phyloP scores from a whole-genome alignment of 805 yeast genomes.

The Barnettozyma sucrosica region DNA sequence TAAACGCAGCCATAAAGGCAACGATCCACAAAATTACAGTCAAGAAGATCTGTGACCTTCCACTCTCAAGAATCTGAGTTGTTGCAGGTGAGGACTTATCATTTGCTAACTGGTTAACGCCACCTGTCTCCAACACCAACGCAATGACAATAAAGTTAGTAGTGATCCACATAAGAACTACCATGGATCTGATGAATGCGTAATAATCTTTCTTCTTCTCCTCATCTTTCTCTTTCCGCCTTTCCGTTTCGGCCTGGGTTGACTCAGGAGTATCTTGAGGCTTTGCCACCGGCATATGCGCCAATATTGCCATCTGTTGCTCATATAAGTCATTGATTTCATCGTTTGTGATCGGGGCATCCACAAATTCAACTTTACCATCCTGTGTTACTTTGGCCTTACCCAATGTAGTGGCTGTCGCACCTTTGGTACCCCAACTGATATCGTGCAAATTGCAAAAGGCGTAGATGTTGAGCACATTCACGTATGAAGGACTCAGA shows the following conservation, averaged over 20 bases:
- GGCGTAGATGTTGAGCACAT: conserved; percentile 88
- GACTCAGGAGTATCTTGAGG: conserved; percentile 26
- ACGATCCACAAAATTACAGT: conserved; percentile 89
- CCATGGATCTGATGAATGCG: conserved; percentile 84
- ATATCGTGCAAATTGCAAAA: conserved; percentile 95
- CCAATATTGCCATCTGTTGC: conserved; percentile 55
- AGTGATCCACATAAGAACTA: conserved; percentile 85
- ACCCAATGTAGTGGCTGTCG: conserved; percentile 69
- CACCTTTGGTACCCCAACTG: conserved; percentile 97
- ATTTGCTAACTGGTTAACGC: conserved; percentile 42
- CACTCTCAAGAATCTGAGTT: conserved; percentile 9
- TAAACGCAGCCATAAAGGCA: conserved; percentile 79
- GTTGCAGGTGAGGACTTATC: conserved; percentile 7
- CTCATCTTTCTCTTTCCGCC: conserved; percentile 31
- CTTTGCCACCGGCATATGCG: conserved; percentile 28
- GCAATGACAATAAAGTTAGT: conserved; percentile 80
- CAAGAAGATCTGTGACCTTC: conserved; percentile 59
- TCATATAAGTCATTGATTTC: conserved; percentile 75
- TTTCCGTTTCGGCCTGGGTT: conserved; percentile 28
- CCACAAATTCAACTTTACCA: conserved; percentile 57
- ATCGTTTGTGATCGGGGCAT: conserved; percentile 66
- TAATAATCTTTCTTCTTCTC: conserved; percentile 75
- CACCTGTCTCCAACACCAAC: conserved; percentile 80
- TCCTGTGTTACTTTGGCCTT: conserved; percentile 66
- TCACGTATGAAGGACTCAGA: conserved; percentile 83